These are phyloP conservation scores for Diplocarpon rosae DNA, from an alignment of 2,329 filamentous ascomycete species.

Conservation along the genomic window DNA sequence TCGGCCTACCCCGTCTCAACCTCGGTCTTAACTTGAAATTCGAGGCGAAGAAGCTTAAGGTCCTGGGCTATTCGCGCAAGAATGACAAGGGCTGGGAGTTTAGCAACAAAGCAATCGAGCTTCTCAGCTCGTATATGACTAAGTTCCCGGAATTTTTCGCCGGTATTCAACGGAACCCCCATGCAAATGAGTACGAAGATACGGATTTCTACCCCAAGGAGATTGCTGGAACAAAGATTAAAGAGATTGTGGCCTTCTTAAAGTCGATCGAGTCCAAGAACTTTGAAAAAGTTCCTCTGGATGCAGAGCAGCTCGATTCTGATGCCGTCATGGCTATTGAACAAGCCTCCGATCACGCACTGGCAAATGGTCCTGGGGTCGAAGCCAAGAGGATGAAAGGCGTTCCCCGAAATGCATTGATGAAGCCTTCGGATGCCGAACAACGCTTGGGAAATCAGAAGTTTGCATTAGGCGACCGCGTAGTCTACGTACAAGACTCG, in stretches of 20 bases:
- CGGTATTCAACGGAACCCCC: slow-evolving; percentile 73
- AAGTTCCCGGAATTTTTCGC: slow-evolving; percentile 93
- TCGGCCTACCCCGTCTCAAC: slow-evolving; percentile 68
- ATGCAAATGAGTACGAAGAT: slow-evolving; percentile 72
- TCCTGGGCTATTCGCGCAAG: slow-evolving; percentile 88
- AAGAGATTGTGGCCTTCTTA: slow-evolving; percentile 88
- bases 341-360: slow-evolving; percentile 54
- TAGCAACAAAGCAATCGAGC: slow-evolving; percentile 67
- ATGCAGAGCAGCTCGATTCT: slow-evolving; percentile 92
- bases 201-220: slow-evolving; percentile 75
- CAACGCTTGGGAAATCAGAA: slow-evolving; percentile 77
- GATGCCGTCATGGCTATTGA: slow-evolving; percentile 77
- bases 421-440: slow-evolving; percentile 94
- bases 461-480: slow-evolving; percentile 77
- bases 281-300: slow-evolving; percentile 90
- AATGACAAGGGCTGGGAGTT: slow-evolving; percentile 89
- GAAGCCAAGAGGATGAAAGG: slow-evolving; percentile 62
- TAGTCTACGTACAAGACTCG: slow-evolving; percentile 85
- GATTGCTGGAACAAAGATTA: slow-evolving; percentile 67
- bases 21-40: slow-evolving; percentile 95
- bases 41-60: slow-evolving; percentile 88
- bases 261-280: slow-evolving; percentile 85
- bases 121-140: slow-evolving; percentile 83
- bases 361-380: slow-evolving; percentile 39
- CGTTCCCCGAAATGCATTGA: slow-evolving; percentile 74